A percentile compares a stretch with the other conserved stretches of the same genome.
Evolutionary conservation across 2,329 filamentous ascomycete genomes (phyloP).

Genomic region (Malbranchea cinnamomea): DNA sequence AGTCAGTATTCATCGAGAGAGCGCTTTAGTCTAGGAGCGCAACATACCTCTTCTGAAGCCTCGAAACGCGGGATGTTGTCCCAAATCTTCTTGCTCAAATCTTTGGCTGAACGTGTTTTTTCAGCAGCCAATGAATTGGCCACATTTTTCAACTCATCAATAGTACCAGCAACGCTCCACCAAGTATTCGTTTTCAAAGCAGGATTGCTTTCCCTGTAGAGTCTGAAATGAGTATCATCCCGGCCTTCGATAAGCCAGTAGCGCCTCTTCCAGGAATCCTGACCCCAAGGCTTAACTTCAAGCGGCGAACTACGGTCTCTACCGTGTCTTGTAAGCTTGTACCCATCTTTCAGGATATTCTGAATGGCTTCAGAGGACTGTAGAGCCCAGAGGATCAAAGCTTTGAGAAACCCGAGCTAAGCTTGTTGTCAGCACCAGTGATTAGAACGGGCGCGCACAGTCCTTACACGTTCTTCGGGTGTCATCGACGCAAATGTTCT

Average conservation of each 20-base stretch:
- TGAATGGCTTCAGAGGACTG: conserved; percentile 75
- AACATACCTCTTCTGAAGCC: conserved; percentile 68
- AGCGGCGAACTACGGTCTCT: conserved; percentile 69
- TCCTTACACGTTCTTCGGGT: conserved; percentile 63
- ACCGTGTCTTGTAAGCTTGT: conserved; percentile 74
- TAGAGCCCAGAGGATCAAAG: conserved; percentile 76
- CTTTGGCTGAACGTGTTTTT: conserved; percentile 64
- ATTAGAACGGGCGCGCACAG: conserved; percentile 5
- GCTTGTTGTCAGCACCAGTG: conserved; percentile 6
- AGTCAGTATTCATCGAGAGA: conserved; percentile 9
- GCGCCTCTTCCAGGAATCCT: conserved; percentile 75
- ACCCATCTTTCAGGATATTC: conserved; percentile 66
- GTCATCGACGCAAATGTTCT: conserved; percentile 71
- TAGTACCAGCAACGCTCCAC: conserved; percentile 83
- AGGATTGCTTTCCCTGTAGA: conserved; percentile 83
- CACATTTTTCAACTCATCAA: conserved; percentile 66
- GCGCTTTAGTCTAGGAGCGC: conserved; percentile 9
- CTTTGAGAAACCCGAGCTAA: conserved; percentile 68
- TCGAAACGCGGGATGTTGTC: conserved; percentile 80
- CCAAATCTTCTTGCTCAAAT: conserved; percentile 61
- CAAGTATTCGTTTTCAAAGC: conserved; percentile 63
- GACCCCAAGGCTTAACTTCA: conserved; percentile 81
- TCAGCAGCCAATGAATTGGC: conserved; percentile 67
- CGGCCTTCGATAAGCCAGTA: conserved; percentile 90
- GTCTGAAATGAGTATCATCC: conserved; percentile 83